These are phyloP conservation scores for Diplodia seriata DNA, from an alignment of 2,329 filamentous ascomycete species.

Conservation along the genomic window DNA sequence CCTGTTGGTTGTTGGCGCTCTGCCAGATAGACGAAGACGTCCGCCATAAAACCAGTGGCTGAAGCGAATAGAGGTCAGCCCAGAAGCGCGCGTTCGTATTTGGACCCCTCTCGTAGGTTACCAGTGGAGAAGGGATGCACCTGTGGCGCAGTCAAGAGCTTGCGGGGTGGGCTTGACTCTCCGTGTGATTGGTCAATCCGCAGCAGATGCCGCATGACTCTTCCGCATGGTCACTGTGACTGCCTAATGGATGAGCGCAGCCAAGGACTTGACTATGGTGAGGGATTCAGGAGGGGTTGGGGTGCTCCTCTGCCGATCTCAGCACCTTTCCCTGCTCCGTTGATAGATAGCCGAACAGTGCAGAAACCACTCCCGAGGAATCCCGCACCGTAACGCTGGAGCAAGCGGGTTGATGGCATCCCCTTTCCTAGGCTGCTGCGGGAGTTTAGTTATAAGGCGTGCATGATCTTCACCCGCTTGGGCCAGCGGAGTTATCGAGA, in stretches of 20 bases:
- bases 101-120: too few species aligned
- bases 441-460: conserved; percentile 23
- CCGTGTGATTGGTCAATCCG: conserved; percentile 1
- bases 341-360: neutral
- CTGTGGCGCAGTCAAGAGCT: conserved; percentile 9
- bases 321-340: neutral
- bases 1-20: neutral
- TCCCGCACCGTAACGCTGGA: neutral
- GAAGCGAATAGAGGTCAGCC: neutral
- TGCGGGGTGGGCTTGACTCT: neutral
- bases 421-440: conserved; percentile 17
- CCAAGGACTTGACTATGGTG: neutral
- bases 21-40: neutral
- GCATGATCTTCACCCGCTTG: conserved; percentile 26
- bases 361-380: neutral
- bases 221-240: conserved; percentile 1
- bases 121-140: neutral
- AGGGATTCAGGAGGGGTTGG: conserved; percentile 7
- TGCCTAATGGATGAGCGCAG: conserved; percentile 15
- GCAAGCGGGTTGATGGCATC: neutral
- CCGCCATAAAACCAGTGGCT: neutral
- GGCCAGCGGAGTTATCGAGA: conserved; percentile 20
- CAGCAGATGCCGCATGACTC: conserved; percentile 3
- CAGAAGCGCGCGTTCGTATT: neutral
- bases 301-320: neutral